These are phyloP conservation scores for Peronospora belbahrii DNA, from an alignment of 352 stramenopile species.

Conservation along the genomic window DNA sequence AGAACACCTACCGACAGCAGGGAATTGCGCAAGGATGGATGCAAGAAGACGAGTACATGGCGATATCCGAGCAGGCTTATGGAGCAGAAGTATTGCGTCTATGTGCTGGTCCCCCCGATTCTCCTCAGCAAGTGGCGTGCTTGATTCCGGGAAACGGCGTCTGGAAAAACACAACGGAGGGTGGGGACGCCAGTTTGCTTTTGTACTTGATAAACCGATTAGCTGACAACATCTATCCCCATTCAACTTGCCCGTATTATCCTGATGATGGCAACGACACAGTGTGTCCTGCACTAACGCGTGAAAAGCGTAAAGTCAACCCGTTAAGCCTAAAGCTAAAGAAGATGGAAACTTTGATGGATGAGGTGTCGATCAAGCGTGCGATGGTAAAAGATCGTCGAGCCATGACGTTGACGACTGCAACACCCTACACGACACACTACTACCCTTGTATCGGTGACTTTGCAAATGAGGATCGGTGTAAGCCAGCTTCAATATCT, in stretches of 20 bases:
- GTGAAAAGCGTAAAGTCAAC: constrained; percentile 34
- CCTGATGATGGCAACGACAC: constrained; percentile 40
- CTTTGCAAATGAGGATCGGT: constrained; percentile 38
- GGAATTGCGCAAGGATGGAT: constrained; percentile 48
- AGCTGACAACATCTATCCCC: constrained; percentile 44
- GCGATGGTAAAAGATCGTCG: constrained; percentile 31
- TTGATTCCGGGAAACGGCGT: constrained; percentile 53
- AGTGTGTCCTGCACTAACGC: constrained; percentile 31
- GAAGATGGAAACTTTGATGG: constrained; percentile 39
- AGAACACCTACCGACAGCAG: constrained; percentile 59
- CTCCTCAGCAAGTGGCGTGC: constrained; percentile 50
- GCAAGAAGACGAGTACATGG: constrained; percentile 41
- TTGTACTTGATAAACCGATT: constrained; percentile 48
- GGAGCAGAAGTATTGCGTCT: constrained; percentile 51
- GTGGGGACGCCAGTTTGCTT: constrained; percentile 38
- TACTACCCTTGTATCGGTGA: constrained; percentile 57
- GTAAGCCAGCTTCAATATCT: constrained; percentile 35
- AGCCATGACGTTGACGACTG: constrained; percentile 49
- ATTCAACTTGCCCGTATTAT: constrained; percentile 42
- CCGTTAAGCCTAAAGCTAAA: constrained; percentile 39
- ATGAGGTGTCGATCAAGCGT: constrained; percentile 34
- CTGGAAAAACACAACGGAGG: constrained; percentile 63
- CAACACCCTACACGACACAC: constrained; percentile 50
- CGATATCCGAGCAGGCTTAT: constrained; percentile 58
- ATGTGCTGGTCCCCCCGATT: constrained; percentile 37